Percentiles rank a stretch among this genome's conserved stretches.
These are phyloP conservation scores for Teunomyces stri DNA, from an alignment of 805 yeast species.

Conservation along the genomic window DNA sequence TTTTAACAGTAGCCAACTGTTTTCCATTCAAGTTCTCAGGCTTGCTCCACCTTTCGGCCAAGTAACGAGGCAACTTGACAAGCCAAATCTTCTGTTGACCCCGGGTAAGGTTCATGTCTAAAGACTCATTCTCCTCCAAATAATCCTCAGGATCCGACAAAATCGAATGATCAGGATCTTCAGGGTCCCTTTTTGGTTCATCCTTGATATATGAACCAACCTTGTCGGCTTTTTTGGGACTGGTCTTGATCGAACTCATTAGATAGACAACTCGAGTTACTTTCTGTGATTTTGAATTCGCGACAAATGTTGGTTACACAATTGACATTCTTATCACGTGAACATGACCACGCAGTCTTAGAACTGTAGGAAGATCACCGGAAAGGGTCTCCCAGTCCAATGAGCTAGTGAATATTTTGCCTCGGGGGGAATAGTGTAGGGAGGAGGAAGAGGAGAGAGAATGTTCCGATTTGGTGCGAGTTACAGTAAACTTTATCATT, in stretches of 20 bases:
- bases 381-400: too few relatives aligned
- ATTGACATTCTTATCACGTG: too few relatives aligned
- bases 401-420: too few relatives aligned
- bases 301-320: too few relatives aligned
- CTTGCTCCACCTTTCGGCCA: slow-evolving; percentile 78
- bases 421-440: too few relatives aligned
- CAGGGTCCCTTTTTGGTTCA: slow-evolving; percentile 6
- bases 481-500: too few relatives aligned
- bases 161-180: slow-evolving; percentile 29
- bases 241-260: slow-evolving; percentile 12
- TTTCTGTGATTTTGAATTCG: background rate
- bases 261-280: slow-evolving; percentile 1
- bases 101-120: slow-evolving; percentile 68
- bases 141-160: slow-evolving; percentile 45
- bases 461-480: too few relatives aligned
- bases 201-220: background rate
- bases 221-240: slow-evolving; percentile 12
- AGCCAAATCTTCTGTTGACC: slow-evolving; percentile 83
- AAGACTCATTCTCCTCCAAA: slow-evolving; percentile 58
- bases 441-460: too few relatives aligned
- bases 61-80: slow-evolving; percentile 82
- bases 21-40: slow-evolving; percentile 62
- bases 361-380: too few relatives aligned
- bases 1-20: slow-evolving; percentile 76
- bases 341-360: too few relatives aligned